Evolutionary conservation across 2,329 filamentous ascomycete species (phyloP).

Genomic region (Aspergillus melleus): DNA sequence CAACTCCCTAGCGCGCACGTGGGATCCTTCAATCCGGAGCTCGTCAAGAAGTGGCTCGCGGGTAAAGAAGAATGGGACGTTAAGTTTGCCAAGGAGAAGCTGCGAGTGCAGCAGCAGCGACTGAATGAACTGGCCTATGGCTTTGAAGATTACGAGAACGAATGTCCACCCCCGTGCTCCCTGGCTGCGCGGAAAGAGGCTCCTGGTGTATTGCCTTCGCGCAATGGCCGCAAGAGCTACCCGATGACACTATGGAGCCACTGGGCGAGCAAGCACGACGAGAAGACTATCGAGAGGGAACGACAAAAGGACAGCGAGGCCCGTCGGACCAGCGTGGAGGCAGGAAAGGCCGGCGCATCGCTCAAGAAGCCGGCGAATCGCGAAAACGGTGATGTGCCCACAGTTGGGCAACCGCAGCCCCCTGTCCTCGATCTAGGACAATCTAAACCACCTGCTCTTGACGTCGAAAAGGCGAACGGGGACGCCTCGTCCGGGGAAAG

Average conservation of each 20-base stretch:
- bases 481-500: background rate
- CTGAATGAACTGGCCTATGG: slow-evolving; percentile 71
- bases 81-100: slow-evolving; percentile 68
- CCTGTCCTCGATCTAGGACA: background rate
- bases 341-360: slow-evolving; percentile 25
- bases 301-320: slow-evolving; percentile 24
- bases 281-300: slow-evolving; percentile 60
- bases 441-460: background rate
- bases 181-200: slow-evolving; percentile 66
- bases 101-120: slow-evolving; percentile 70
- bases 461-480: background rate
- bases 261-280: slow-evolving; percentile 88
- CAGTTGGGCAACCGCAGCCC: background rate
- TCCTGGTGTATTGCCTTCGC: slow-evolving; percentile 30
- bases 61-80: slow-evolving; percentile 72
- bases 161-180: slow-evolving; percentile 80
- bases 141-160: slow-evolving; percentile 69
- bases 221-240: slow-evolving; percentile 58
- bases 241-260: slow-evolving; percentile 80
- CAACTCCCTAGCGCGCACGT: slow-evolving; percentile 64
- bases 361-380: slow-evolving; percentile 14
- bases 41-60: slow-evolving; percentile 79
- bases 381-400: background rate
- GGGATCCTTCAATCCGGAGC: slow-evolving; percentile 75
- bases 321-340: slow-evolving; percentile 28